Evolutionary conservation across 352 stramenopile species (phyloP).

Genomic region (Globisporangium carolinianum): DNA sequence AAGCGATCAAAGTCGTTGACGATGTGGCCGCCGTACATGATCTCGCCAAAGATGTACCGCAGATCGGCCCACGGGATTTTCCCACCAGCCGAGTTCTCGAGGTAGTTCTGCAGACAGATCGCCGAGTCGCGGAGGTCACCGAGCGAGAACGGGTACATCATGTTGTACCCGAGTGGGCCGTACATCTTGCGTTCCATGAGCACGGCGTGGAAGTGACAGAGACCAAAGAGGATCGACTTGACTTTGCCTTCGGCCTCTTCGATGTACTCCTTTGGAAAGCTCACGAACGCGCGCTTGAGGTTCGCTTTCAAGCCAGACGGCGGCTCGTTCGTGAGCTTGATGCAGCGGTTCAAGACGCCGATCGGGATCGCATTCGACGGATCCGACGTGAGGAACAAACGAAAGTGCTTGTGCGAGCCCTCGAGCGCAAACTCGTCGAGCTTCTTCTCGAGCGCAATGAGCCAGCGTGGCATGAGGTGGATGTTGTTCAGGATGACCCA

Average conservation of each 20-base stretch:
- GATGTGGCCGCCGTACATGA: constrained; percentile 96
- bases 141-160: constrained; percentile 97
- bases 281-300: constrained; percentile 94
- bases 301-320: constrained; percentile 94
- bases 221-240: constrained; percentile 95
- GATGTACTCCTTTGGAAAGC: constrained; percentile 94
- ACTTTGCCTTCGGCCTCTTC: constrained; percentile 94
- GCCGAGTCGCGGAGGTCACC: constrained; percentile 93
- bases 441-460: constrained; percentile 96
- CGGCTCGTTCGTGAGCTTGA: constrained; percentile 96
- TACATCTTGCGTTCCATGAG: constrained; percentile 98
- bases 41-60: constrained; percentile 95
- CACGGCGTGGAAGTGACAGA: constrained; percentile 96
- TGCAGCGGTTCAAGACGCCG: constrained; percentile 93
- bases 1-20: constrained; percentile 95
- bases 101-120: constrained; percentile 94
- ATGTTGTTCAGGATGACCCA: constrained; percentile 99
- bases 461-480: constrained; percentile 95
- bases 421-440: constrained; percentile 93
- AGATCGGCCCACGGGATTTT: constrained; percentile 97
- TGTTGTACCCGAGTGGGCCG: constrained; percentile 97
- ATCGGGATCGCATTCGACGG: constrained; percentile 93
- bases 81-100: constrained; percentile 90
- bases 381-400: constrained; percentile 93
- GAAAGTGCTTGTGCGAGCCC: constrained; percentile 92